Conservation (phyloP, 805 yeast genomes). For the Ogataea nonfermentans region DNA sequence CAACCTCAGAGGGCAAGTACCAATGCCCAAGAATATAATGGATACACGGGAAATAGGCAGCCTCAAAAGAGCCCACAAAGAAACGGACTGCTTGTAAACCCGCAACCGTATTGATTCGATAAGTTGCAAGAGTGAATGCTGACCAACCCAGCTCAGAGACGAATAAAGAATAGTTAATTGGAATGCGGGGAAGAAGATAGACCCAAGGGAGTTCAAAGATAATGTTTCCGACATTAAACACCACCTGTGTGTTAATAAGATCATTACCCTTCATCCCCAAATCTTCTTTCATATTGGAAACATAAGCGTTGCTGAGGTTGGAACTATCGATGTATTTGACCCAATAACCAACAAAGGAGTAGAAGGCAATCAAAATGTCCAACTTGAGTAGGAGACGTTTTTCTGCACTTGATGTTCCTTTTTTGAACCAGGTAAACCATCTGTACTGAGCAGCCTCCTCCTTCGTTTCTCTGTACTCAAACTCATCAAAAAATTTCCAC, state of each 20-base stretch:
- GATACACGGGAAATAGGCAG: constrained; percentile 62
- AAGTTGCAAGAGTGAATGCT: constrained; percentile 56
- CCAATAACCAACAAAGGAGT: constrained; percentile 64
- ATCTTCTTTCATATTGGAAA: constrained; percentile 59
- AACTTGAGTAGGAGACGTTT: constrained; percentile 48
- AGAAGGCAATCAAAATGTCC: constrained; percentile 53
- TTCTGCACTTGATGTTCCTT: constrained; percentile 46
- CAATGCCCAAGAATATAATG: constrained; percentile 59
- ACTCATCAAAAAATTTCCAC: constrained; percentile 60
- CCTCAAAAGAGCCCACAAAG: constrained; percentile 67
- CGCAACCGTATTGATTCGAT: constrained; percentile 45
- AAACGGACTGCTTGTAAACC: constrained; percentile 63
- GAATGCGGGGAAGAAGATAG: constrained; percentile 53
- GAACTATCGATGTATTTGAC: constrained; percentile 62
- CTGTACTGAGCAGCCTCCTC: constrained; percentile 33
- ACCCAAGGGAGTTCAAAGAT: constrained; percentile 63
- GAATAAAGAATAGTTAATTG: constrained; percentile 53
- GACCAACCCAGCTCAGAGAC: constrained; percentile 62
- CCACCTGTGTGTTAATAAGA: constrained; percentile 54
- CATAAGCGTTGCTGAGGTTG: constrained; percentile 65
- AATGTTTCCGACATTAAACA: constrained; percentile 58
- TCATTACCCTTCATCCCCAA: constrained; percentile 62
- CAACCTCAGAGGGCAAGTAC: constrained; percentile 55
- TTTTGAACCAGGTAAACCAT: constrained; percentile 58
- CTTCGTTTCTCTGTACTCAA: constrained; percentile 51